Percentiles rank a stretch among this genome's conserved stretches.
phyloP scores from a whole-genome alignment of 371 early-diverging fungal genomes.

The Rhizopus stolonifer region DNA sequence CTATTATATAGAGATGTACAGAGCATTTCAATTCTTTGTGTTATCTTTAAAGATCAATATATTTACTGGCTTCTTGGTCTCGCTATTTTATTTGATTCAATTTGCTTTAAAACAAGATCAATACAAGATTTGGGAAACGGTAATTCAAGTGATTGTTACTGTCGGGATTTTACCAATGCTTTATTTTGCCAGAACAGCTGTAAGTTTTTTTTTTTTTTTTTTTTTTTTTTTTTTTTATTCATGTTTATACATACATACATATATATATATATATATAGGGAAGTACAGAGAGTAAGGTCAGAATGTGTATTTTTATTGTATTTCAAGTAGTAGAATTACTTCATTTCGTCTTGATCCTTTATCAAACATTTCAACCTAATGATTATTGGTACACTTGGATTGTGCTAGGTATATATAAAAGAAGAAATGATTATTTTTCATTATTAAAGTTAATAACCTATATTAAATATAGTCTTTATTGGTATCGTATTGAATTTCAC shows the following conservation, averaged over 20 bases:
- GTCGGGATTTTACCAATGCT: slow-evolving; percentile 42
- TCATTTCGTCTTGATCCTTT: slow-evolving; percentile 31
- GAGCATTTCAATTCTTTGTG: slow-evolving; percentile 50
- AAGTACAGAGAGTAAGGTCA: slow-evolving; percentile 24
- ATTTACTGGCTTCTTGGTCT: slow-evolving; percentile 46
- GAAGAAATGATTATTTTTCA: not conserved
- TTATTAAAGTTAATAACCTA: not conserved
- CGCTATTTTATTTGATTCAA: slow-evolving; percentile 47
- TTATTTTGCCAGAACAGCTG: slow-evolving; percentile 38
- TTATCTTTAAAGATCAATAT: slow-evolving; percentile 46
- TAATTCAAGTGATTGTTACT: slow-evolving; percentile 38
- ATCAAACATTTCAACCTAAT: slow-evolving; percentile 27
- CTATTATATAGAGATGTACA: slow-evolving; percentile 56
- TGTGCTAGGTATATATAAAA: slow-evolving; percentile 18
- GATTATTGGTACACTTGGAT: slow-evolving; percentile 41
- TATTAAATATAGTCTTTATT: slow-evolving; percentile 24
- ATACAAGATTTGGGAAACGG: slow-evolving; percentile 21
- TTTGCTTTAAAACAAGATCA: slow-evolving; percentile 29
- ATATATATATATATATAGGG: too few species aligned
- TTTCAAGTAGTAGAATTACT: slow-evolving; percentile 24
- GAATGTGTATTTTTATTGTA: slow-evolving; percentile 25
- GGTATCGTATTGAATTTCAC: slow-evolving; percentile 31
- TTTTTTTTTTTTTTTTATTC: too few species aligned
- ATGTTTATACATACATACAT: too few species aligned
- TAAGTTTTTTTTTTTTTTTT: too few species aligned